These are phyloP conservation scores for Aspergillus chevalieri DNA, from an alignment of 2,329 filamentous ascomycete species.

Conservation along the genomic window DNA sequence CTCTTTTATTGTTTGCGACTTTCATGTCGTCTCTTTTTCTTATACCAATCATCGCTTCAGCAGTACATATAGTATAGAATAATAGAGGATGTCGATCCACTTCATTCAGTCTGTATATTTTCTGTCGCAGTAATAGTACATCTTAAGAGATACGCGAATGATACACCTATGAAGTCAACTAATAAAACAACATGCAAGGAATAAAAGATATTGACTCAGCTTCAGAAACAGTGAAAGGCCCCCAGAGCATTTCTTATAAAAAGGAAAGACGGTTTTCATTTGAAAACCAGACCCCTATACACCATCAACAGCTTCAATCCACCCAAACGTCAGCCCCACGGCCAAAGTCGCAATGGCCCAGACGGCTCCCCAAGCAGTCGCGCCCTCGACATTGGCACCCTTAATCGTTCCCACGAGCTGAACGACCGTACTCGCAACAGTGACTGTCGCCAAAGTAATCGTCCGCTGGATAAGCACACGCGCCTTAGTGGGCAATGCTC, in stretches of 20 bases:
- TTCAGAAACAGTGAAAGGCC: background rate
- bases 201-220: background rate
- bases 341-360: slow-evolving; percentile 56
- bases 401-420: slow-evolving; percentile 61
- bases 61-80: background rate
- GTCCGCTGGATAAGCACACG: slow-evolving; percentile 63
- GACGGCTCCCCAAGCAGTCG: slow-evolving; percentile 63
- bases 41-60: background rate
- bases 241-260: background rate
- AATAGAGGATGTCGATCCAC: background rate
- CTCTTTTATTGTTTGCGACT: background rate
- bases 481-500: slow-evolving; percentile 54
- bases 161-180: background rate
- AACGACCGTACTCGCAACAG: slow-evolving; percentile 53
- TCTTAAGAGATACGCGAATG: background rate
- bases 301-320: slow-evolving; percentile 36
- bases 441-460: slow-evolving; percentile 39
- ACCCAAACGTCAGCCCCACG: slow-evolving; percentile 29
- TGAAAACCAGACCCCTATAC: slow-evolving; percentile 14
- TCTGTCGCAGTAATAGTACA: background rate
- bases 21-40: background rate
- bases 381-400: slow-evolving; percentile 65
- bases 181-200: background rate
- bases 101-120: background rate
- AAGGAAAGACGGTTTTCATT: background rate